Percentiles rank a stretch among this genome's conserved stretches.
These are phyloP conservation scores for Moniliophthora roreri DNA, from an alignment of 1,284 basidiomycete species.

Conservation along the genomic window DNA sequence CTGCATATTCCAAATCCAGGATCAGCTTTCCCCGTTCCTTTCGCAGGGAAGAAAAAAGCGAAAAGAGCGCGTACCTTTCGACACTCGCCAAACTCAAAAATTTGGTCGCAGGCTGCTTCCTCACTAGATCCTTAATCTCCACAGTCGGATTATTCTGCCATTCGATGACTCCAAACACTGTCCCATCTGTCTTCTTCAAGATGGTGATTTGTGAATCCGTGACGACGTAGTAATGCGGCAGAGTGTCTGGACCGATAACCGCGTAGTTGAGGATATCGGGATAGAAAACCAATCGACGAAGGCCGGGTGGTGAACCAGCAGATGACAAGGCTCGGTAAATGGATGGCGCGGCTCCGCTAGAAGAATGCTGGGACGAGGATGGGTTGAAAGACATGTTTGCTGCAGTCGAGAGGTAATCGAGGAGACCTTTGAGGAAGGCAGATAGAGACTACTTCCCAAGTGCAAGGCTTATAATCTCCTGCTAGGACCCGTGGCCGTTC, in stretches of 20 bases:
- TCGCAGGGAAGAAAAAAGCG: too few relatives aligned
- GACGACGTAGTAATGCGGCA: constrained; percentile 14
- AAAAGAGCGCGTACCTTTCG: constrained; percentile 9
- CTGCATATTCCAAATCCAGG: neutral
- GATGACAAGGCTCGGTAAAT: too few relatives aligned
- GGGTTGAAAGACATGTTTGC: neutral
- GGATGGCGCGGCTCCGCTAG: too few relatives aligned
- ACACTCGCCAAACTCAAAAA: constrained; percentile 15
- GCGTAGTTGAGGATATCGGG: constrained; percentile 27
- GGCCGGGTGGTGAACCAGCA: too few relatives aligned
- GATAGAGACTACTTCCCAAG: too few relatives aligned
- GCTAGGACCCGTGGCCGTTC: too few relatives aligned
- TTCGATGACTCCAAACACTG: constrained; percentile 16
- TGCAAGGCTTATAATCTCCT: too few relatives aligned
- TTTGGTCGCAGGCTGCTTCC: constrained; percentile 8
- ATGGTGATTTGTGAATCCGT: constrained; percentile 20
- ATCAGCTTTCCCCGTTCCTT: too few relatives aligned
- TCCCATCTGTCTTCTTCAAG: constrained; percentile 19
- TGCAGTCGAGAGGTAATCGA: too few relatives aligned
- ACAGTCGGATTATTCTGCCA: constrained; percentile 13
- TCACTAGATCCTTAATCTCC: constrained; percentile 12
- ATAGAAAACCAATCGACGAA: constrained; percentile 5
- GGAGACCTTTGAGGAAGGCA: too few relatives aligned
- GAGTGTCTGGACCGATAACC: constrained; percentile 24
- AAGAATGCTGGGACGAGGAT: too few relatives aligned